Evolutionary conservation across 2,329 filamentous ascomycete genomes (phyloP), one percentile per base, ranked within the genome.

Genomic region (Exserohilum turcica): DNA sequence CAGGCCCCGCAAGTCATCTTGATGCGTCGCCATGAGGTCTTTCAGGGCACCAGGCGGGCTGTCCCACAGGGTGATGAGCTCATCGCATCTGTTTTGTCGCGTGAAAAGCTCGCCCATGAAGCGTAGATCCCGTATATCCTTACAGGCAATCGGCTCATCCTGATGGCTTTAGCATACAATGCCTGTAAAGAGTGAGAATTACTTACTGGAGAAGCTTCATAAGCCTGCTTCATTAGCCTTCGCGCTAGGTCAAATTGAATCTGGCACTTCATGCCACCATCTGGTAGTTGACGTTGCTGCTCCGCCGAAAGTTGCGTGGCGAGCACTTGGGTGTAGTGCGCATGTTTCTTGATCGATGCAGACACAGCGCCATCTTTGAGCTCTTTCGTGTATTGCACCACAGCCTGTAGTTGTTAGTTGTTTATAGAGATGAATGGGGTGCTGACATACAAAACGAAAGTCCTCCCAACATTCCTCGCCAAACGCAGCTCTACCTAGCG

Each of bases 391-490:
- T 66, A 67, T 51, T 71, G 65, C 2, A 66, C 46, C 9, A 71
- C 58, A 35, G 70, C 67, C 71, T 73, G 27, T 7, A 39, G 6
- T n/a, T n/a, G 39, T 68, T 21, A 64, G 53, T 15, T 19, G 19
- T 7, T 16, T 12, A 37, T 12, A 18, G 13, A 31, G n/a, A 4
- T 13, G 13, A 13, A 18, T n/a, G n/a, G 27, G 16, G 27, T 10
- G 10, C 24, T 12, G 21, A 61, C 67, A 12, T 65, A 74, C 72
- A 32, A 56, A 59, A 33, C 67, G 65, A 28, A 66, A 71, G 59
- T 74, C 70, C 32, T 73, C 70, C 71, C 71, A 74, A 45, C 65
- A 72, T 35, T 65, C 64, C 37, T 66, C 63, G 15, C 57, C 55
- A 57, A 70, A 63, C n/a, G 72, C 67, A 37, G 44, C 55, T 13